These are phyloP conservation scores for Triticum timopheevii DNA, from an alignment of 176 grass and related monocot species.

Conservation along the genomic window DNA sequence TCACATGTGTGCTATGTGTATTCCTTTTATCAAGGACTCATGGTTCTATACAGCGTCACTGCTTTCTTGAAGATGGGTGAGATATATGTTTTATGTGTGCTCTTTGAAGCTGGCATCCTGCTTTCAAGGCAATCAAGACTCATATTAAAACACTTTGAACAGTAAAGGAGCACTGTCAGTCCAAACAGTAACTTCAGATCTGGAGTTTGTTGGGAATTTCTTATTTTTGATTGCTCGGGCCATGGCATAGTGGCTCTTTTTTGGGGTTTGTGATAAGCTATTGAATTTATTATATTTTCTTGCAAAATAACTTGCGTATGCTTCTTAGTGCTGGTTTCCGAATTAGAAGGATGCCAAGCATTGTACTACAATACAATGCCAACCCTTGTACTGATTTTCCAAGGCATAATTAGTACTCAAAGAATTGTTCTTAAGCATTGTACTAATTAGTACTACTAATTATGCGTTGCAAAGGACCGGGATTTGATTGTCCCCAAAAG, in stretches of 20 bases:
- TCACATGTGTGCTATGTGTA: constrained; percentile 37
- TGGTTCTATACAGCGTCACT: background rate
- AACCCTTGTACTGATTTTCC: no score
- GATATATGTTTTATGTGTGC: background rate
- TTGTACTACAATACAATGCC: background rate
- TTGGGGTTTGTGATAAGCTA: background rate
- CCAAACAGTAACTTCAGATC: background rate
- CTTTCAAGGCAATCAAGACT: background rate
- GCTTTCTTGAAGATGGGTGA: background rate
- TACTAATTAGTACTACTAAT: background rate
- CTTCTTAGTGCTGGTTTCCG: background rate
- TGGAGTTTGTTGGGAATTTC: background rate
- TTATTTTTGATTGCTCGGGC: background rate
- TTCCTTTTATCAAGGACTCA: background rate
- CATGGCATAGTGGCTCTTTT: background rate
- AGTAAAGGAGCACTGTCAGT: background rate
- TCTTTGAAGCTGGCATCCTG: background rate
- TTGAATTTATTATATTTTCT: background rate
- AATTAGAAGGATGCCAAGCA: background rate
- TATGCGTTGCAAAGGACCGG: background rate
- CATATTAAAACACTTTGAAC: background rate
- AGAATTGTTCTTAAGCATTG: no score
- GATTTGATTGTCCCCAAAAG: background rate
- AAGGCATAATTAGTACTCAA: no score
- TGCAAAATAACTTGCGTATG: background rate